Base-by-base conservation (phyloP, 768 basidiomycete species). In the Phlegmacium glaucopus region DNA sequence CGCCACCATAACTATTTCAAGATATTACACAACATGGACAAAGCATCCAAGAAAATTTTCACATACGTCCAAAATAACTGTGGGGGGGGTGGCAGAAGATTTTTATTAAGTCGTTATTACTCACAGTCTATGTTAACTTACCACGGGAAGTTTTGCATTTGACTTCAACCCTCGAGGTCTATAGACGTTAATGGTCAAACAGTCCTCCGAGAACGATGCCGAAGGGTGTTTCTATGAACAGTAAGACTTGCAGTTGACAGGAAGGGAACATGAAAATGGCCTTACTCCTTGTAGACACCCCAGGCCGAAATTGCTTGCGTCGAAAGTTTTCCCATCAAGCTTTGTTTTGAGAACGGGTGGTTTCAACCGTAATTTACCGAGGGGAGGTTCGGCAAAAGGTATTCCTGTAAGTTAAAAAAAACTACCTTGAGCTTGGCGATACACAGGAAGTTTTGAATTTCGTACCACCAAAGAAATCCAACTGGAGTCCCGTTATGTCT, bases 171-270 rank as follows among this genome's bases (percentile, higher is more conserved):
- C 70, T 0, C 72, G 65, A 0, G 82, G 81, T 16, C 78, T 66
- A 46, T 76, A 79, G 5, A 85, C 63, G 53, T 83, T 82, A 42
- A 83, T 65, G 16, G 78, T 80, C 41, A 84, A 62, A 56, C 80
- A 83, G 50, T 83, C 80, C 57, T 84, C 81, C 16, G 78, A 77
- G 34, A 61, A 70, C 54, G 26, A 62, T 52, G 48, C 70, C 16
- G 32, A 11, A 22, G 41, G 29, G 56, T 22, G 22, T 2, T 2
- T 22, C 22, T 22, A 22, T 22, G 22, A 2, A 22, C 5, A 22
- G 2, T 22, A 22, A 22, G 22, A 22, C 22, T 22, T 5, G 22
- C 22, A 22, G 22, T 22, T 2, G 22, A 22, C 22, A 22, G 5
- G 22, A 17, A 36, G 29, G 18, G 2, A 1, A 25, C 9, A 42